phyloP scores from a whole-genome alignment of 805 yeast species.

The Candida manassasensis region DNA sequence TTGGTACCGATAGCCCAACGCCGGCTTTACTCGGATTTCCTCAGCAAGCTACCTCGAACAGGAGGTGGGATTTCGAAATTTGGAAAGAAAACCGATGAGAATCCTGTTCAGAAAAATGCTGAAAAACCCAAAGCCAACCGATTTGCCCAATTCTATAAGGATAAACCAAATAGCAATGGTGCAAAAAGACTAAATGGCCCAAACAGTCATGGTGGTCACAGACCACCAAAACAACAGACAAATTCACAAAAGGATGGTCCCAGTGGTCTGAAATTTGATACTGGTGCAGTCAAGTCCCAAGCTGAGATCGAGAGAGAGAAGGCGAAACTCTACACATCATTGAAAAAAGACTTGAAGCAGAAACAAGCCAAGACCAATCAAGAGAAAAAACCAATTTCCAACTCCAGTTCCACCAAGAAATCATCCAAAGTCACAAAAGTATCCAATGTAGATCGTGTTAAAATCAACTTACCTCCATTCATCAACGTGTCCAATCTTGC shows the following conservation, averaged over 20 bases:
- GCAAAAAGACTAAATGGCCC: not conserved
- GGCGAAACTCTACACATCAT: conserved; percentile 1
- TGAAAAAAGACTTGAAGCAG: conserved; percentile 4
- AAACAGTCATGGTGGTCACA: not conserved
- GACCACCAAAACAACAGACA: not conserved
- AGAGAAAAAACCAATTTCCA: not conserved
- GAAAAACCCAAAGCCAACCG: conserved; percentile 22
- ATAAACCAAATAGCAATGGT: not conserved
- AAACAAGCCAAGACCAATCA: not conserved
- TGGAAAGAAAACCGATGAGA: conserved; percentile 6
- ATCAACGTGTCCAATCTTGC: conserved; percentile 78
- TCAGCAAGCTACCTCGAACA: conserved; percentile 25
- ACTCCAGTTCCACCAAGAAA: conserved; percentile 2
- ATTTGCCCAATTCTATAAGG: conserved; percentile 25
- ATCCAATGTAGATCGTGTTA: conserved; percentile 14
- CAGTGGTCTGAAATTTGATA: not conserved
- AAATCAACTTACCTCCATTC: conserved; percentile 63
- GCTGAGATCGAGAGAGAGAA: conserved; percentile 4
- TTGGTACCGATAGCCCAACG: not conserved
- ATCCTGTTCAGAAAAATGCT: not conserved
- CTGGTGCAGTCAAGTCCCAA: conserved; percentile 1
- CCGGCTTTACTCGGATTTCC: conserved; percentile 11
- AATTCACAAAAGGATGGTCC: not conserved
- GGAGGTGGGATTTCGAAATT: conserved; percentile 22
- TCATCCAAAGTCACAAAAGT: conserved; percentile 8